A percentile compares a stretch with the other conserved stretches of the same genome.
These are phyloP conservation scores for Nemania sp. DNA, from an alignment of 2,329 filamentous ascomycete genomes.

Conservation along the genomic window DNA sequence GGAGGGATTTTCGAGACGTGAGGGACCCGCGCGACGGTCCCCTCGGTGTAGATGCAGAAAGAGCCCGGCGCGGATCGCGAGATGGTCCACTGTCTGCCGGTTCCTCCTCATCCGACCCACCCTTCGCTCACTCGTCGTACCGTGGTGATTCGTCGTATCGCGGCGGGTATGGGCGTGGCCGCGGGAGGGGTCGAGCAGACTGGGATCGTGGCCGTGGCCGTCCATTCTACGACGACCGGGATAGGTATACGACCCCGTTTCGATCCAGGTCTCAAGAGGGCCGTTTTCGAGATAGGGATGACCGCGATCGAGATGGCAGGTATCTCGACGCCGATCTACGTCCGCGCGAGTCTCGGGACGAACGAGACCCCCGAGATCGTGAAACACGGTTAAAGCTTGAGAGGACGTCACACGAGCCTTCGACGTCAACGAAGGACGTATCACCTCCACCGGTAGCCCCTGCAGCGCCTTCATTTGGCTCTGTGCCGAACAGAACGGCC, in stretches of 20 bases:
- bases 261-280: conserved; percentile 69
- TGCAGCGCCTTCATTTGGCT: conserved; percentile 61
- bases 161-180: conserved; percentile 59
- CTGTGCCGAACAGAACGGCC: conserved; percentile 53
- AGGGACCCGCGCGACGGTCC: conserved; percentile 55
- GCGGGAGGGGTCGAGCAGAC: conserved; percentile 54
- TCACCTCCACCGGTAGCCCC: conserved; percentile 62
- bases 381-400: conserved; percentile 53
- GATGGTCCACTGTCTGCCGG: conserved; percentile 74
- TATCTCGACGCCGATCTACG: conserved; percentile 44
- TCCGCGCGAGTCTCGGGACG: conserved; percentile 53
- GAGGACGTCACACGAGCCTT: conserved; percentile 54
- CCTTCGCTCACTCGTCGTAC: conserved; percentile 58
- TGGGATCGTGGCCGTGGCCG: conserved; percentile 55
- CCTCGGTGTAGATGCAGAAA: conserved; percentile 66
- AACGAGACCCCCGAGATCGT: conserved; percentile 50
- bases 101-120: conserved; percentile 70
- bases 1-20: conserved; percentile 66
- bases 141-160: conserved; percentile 55
- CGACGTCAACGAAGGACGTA: conserved; percentile 52
- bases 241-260: conserved; percentile 49
- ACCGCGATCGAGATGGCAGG: conserved; percentile 44
- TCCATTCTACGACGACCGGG: conserved; percentile 64
- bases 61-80: conserved; percentile 68
- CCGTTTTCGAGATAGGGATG: conserved; percentile 56